A percentile compares a stretch with the other conserved stretches of the same genome.
Conservation (phyloP, 2,329 filamentous ascomycete genomes). For the Bimuria novae-zelandiae region DNA sequence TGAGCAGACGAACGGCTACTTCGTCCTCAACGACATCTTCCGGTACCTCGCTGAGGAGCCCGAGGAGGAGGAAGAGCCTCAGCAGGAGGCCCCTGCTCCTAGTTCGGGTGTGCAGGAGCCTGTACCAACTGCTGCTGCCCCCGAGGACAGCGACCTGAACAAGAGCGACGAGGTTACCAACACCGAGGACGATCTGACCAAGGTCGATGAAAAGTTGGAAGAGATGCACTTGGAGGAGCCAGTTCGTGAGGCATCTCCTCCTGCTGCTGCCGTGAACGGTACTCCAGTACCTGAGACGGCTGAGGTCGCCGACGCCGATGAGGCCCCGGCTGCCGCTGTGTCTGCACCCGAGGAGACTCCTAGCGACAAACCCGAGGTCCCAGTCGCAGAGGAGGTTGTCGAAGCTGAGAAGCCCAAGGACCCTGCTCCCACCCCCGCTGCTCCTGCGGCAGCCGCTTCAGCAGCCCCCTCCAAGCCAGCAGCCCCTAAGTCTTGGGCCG, state of each 20-base stretch:
- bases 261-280: slow-evolving; percentile 43
- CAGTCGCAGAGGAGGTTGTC: slow-evolving; percentile 37
- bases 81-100: slow-evolving; percentile 39
- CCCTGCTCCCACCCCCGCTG: slow-evolving; percentile 60
- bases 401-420: slow-evolving; percentile 66
- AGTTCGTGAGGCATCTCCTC: slow-evolving; percentile 27
- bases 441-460: slow-evolving; percentile 61
- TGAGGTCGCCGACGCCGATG: slow-evolving; percentile 46
- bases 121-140: slow-evolving; percentile 39
- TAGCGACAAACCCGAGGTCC: slow-evolving; percentile 35
- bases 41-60: slow-evolving; percentile 85
- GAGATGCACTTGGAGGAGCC: slow-evolving; percentile 53
- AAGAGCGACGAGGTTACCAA: slow-evolving; percentile 44
- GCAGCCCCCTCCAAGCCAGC: slow-evolving; percentile 60
- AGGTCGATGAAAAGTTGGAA: slow-evolving; percentile 77
- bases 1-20: slow-evolving; percentile 95
- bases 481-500: slow-evolving; percentile 72
- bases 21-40: slow-evolving; percentile 97
- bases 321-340: slow-evolving; percentile 43
- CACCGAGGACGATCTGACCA: slow-evolving; percentile 51
- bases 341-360: slow-evolving; percentile 43
- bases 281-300: slow-evolving; percentile 41
- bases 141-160: slow-evolving; percentile 36
- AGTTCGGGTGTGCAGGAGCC: slow-evolving; percentile 49
- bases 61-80: slow-evolving; percentile 65